Conservation (phyloP, 1,139 yeast genomes). For the Candida buenavistaensis region DNA sequence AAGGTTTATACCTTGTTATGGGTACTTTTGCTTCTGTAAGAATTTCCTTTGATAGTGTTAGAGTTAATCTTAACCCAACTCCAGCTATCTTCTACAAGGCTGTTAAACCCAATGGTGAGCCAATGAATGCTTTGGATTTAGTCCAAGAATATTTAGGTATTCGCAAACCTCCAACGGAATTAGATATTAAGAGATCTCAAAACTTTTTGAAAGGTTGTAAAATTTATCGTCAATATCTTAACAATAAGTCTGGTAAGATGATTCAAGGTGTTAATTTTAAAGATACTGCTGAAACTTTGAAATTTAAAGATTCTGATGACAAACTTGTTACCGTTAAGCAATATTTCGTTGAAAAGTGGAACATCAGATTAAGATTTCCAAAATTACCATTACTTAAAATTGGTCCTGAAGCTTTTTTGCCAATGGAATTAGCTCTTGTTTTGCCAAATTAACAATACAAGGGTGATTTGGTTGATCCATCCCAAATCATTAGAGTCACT, state of each 20-base stretch:
- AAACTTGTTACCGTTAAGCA: slow-evolving; percentile 9
- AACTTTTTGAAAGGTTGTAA: slow-evolving; percentile 14
- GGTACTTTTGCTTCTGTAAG: slow-evolving; percentile 16
- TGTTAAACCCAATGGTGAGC: slow-evolving; percentile 12
- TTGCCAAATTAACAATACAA: slow-evolving; percentile 14
- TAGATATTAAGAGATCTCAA: slow-evolving; percentile 11
- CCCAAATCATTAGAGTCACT: slow-evolving; percentile 12
- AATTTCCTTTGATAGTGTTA: slow-evolving; percentile 13
- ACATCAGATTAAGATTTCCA: slow-evolving; percentile 11
- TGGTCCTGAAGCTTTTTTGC: slow-evolving; percentile 13
- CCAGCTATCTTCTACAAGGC: slow-evolving; percentile 15
- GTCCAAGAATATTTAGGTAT: slow-evolving; percentile 11
- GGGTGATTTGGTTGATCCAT: slow-evolving; percentile 14
- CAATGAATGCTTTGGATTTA: slow-evolving; percentile 15
- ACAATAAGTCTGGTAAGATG: slow-evolving; percentile 9
- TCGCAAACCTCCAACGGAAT: slow-evolving; percentile 5
- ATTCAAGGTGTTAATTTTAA: slow-evolving; percentile 13
- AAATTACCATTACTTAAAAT: slow-evolving; percentile 14
- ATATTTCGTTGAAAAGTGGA: slow-evolving; percentile 13
- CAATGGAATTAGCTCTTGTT: slow-evolving; percentile 14
- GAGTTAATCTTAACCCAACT: slow-evolving; percentile 14
- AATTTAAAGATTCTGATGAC: slow-evolving; percentile 12
- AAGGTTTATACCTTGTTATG: slow-evolving; percentile 12
- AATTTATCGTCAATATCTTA: slow-evolving; percentile 13
- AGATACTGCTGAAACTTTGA: slow-evolving; percentile 11